Conservation (phyloP, 202 grass and related monocot species). For the Digitaria exilis region DNA sequence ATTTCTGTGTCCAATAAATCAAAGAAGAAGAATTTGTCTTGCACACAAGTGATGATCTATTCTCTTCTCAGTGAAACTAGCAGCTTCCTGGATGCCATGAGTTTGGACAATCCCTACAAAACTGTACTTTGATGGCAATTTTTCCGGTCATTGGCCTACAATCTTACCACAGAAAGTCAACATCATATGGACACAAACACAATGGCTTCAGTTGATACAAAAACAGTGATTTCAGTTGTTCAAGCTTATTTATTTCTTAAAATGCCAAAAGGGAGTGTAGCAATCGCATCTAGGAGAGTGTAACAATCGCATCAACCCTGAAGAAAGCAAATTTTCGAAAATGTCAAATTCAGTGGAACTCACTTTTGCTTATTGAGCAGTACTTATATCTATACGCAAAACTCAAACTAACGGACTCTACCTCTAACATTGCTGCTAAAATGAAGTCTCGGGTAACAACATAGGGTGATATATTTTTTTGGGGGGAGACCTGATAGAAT, state of each 20-base stretch:
- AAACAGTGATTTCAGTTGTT: not conserved
- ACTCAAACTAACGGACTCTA: no score
- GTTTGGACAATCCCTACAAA: no score
- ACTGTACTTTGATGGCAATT: not conserved
- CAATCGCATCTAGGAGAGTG: no score
- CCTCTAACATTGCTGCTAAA: no score
- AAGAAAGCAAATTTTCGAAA: not conserved
- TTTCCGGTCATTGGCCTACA: not conserved
- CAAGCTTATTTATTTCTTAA: not conserved
- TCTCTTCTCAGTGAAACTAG: no score
- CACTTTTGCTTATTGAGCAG: not conserved
- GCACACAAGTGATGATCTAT: not conserved
- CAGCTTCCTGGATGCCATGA: no score
- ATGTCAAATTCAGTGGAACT: not conserved
- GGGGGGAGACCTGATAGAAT: no score
- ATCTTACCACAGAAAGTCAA: not conserved
- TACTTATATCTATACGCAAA: not conserved
- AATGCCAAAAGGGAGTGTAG: not conserved
- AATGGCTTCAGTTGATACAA: not conserved
- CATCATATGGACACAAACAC: not conserved
- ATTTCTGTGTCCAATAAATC: not conserved
- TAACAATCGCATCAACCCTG: not conserved
- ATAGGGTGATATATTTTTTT: no score
- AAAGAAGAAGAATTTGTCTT: not conserved
- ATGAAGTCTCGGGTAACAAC: no score